These are phyloP conservation scores for Ganoderma lingzhi DNA, from an alignment of 1,284 basidiomycete genomes.

Conservation along the genomic window DNA sequence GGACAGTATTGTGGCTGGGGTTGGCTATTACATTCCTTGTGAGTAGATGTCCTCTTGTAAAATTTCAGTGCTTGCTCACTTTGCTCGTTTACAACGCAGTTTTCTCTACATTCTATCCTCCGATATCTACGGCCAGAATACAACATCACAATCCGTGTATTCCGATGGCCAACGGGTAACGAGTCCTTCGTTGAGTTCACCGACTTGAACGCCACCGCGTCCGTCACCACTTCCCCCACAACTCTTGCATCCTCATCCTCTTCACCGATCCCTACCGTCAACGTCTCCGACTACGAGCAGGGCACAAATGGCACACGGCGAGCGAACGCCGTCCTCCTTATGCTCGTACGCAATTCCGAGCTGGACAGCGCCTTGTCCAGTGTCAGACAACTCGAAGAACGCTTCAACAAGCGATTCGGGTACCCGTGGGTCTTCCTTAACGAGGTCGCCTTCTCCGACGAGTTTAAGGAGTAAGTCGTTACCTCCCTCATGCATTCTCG, in stretches of 20 bases:
- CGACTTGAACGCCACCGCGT: conserved; percentile 12
- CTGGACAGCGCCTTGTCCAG: conserved; percentile 65
- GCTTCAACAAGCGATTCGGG: conserved; percentile 69
- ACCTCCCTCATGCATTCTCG: not conserved
- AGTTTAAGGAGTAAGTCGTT: conserved; percentile 64
- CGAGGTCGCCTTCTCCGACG: conserved; percentile 74
- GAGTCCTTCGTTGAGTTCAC: not conserved
- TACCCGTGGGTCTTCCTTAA: conserved; percentile 84
- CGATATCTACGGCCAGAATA: conserved; percentile 10
- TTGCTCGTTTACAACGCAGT: not conserved
- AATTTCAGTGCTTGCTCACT: not conserved
- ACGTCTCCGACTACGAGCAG: conserved; percentile 17
- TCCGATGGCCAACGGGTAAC: conserved; percentile 11
- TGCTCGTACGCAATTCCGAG: conserved; percentile 76
- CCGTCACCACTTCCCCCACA: conserved; percentile 20
- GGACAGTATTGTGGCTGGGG: conserved; percentile 13
- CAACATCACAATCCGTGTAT: conserved; percentile 7
- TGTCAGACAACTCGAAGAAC: conserved; percentile 64
- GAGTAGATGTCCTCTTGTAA: not conserved
- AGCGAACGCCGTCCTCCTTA: conserved; percentile 46
- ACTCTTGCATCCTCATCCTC: not conserved
- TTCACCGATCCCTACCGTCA: not conserved
- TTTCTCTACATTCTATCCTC: conserved; percentile 13
- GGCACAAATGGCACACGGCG: conserved; percentile 24
- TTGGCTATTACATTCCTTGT: conserved; percentile 9